These are phyloP conservation scores for Penicillium robsamsonii DNA, from an alignment of 495 filamentous ascomycete species.

Conservation along the genomic window DNA sequence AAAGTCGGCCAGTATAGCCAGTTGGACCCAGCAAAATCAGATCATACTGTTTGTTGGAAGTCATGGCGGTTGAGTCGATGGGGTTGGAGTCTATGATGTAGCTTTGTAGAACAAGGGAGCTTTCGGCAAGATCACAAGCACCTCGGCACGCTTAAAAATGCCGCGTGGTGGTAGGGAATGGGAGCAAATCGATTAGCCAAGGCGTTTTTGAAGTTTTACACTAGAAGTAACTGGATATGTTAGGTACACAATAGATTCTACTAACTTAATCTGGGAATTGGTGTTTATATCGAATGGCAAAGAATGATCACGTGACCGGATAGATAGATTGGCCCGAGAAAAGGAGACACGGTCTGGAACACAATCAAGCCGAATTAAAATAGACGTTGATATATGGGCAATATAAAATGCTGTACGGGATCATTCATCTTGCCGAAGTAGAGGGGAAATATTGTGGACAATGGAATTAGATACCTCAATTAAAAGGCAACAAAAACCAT, in stretches of 20 bases:
- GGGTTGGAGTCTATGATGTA: constrained; percentile 5
- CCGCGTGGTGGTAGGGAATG: neutral
- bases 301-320: constrained; percentile 22
- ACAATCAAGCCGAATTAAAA: neutral
- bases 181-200: neutral
- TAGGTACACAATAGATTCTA: constrained; percentile 4
- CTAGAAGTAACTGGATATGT: neutral
- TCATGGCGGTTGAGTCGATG: constrained; percentile 25
- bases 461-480: neutral
- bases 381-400: too few species aligned
- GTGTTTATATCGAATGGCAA: neutral
- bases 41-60: constrained; percentile 66
- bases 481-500: neutral
- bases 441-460: neutral
- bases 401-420: neutral
- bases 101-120: constrained; percentile 11
- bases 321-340: constrained; percentile 16
- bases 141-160: constrained; percentile 6
- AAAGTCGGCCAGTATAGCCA: constrained; percentile 83
- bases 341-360: constrained; percentile 2
- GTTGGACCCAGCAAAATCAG: constrained; percentile 78
- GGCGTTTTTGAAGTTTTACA: neutral
- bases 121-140: constrained; percentile 15
- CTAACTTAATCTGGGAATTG: neutral
- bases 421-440: neutral